Evolutionary conservation across 2,329 filamentous ascomycete species (phyloP).

Genomic region (Myotisia sp.): DNA sequence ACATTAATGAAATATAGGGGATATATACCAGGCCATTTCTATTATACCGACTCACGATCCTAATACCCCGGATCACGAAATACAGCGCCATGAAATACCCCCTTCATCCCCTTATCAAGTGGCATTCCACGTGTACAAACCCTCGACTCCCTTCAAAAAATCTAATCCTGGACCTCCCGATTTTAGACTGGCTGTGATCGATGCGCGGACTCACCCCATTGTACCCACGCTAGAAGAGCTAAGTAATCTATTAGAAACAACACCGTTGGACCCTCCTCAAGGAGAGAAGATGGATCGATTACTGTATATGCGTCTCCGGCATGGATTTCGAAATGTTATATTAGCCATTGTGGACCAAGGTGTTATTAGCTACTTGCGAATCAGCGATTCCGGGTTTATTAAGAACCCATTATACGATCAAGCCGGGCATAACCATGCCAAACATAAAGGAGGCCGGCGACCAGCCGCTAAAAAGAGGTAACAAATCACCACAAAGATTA

Average conservation of each 20-base stretch:
- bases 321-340: conserved; percentile 71
- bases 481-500: no score
- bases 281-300: conserved; percentile 35
- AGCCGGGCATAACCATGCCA: conserved; percentile 16
- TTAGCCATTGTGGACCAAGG: conserved; percentile 83
- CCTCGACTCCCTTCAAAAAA: conserved; percentile 58
- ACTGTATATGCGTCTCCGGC: conserved; percentile 65
- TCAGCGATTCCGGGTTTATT: conserved; percentile 67
- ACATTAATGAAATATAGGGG: no score
- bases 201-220: conserved; percentile 51
- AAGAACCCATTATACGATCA: conserved; percentile 55
- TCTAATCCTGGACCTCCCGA: conserved; percentile 63
- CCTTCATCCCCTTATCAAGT: conserved; percentile 46
- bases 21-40: conserved; percentile 63
- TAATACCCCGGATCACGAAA: conserved; percentile 21
- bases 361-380: conserved; percentile 70
- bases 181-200: conserved; percentile 70
- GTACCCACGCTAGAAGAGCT: conserved; percentile 64
- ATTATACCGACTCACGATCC: conserved; percentile 60
- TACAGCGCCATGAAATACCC: conserved; percentile 7
- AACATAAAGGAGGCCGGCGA: conserved; percentile 17
- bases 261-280: conserved; percentile 51
- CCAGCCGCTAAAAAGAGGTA: background rate
- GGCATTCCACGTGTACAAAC: conserved; percentile 72
- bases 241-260: conserved; percentile 54